phyloP scores from a whole-genome alignment of 202 grass and related monocot species.

The Setaria italica region DNA sequence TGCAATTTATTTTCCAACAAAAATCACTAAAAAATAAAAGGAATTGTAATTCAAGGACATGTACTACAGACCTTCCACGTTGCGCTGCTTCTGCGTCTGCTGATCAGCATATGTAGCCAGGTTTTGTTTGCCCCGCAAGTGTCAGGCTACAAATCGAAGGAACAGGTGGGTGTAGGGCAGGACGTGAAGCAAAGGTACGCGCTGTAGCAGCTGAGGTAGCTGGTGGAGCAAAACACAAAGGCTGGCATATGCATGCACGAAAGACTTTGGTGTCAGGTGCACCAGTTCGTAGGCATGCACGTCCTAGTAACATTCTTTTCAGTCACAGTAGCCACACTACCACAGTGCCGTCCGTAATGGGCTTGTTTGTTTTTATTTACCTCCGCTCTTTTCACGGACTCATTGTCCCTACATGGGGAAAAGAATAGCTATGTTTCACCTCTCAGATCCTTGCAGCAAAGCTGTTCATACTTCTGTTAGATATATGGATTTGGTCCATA shows the following conservation, averaged over 20 bases:
- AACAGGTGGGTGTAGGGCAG: not conserved
- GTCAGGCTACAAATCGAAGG: conserved; percentile 38
- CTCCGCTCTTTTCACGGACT: not conserved
- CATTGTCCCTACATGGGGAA: not conserved
- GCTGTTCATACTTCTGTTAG: not conserved
- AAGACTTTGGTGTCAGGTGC: conserved; percentile 16
- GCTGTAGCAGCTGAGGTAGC: conserved; percentile 7
- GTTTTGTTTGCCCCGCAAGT: conserved; percentile 4
- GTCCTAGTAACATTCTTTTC: conserved; percentile 43
- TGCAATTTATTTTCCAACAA: not conserved
- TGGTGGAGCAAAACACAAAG: conserved; percentile 21
- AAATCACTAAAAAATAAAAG: not conserved
- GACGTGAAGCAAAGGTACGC: conserved; percentile 11
- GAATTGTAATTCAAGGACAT: not conserved
- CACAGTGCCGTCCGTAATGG: not conserved
- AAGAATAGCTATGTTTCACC: not conserved
- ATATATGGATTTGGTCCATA: too few relatives aligned
- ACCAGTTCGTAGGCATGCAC: conserved; percentile 9
- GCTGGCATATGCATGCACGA: conserved; percentile 33
- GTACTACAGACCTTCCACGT: not conserved
- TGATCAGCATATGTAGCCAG: not conserved
- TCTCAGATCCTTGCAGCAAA: not conserved
- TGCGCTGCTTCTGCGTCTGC: not conserved
- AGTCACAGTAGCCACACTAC: conserved; percentile 11
- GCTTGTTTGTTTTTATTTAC: not conserved